Conservation (phyloP, 345 rosid species). For the Salix purpurea region DNA sequence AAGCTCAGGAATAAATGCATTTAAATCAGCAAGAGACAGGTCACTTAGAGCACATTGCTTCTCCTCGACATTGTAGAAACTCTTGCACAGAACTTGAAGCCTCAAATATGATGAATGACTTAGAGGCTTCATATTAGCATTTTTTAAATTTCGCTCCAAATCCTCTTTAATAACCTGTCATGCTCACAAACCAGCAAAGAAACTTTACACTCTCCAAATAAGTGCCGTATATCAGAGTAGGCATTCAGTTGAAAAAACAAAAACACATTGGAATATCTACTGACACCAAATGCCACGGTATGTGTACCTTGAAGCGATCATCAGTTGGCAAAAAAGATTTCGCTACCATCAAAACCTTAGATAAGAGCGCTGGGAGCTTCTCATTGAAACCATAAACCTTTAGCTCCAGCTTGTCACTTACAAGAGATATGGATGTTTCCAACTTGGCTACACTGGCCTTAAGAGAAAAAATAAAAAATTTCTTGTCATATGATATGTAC, state of each 20-base stretch:
- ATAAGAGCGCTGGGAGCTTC: slow-evolving; percentile 69
- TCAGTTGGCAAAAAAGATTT: slow-evolving; percentile 69
- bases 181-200: not conserved
- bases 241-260: not conserved
- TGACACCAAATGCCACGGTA: not conserved
- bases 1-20: slow-evolving; percentile 65
- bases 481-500: not conserved
- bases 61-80: slow-evolving; percentile 82
- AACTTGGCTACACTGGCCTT: slow-evolving; percentile 96
- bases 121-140: slow-evolving; percentile 84
- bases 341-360: slow-evolving; percentile 60
- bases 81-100: slow-evolving; percentile 75
- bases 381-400: slow-evolving; percentile 91
- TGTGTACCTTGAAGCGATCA: slow-evolving; percentile 73
- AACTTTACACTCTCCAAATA: not conserved
- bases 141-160: slow-evolving; percentile 68
- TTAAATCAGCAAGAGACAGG: slow-evolving; percentile 68
- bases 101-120: slow-evolving; percentile 84
- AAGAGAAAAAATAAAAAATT: slow-evolving; percentile 13
- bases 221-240: not conserved
- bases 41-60: slow-evolving; percentile 58
- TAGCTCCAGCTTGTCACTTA: slow-evolving; percentile 76
- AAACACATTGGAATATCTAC: not conserved
- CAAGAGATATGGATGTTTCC: slow-evolving; percentile 69
- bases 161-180: slow-evolving; percentile 86